phyloP scores from a whole-genome alignment of 345 rosid species.

The Corymbia maculata region DNA sequence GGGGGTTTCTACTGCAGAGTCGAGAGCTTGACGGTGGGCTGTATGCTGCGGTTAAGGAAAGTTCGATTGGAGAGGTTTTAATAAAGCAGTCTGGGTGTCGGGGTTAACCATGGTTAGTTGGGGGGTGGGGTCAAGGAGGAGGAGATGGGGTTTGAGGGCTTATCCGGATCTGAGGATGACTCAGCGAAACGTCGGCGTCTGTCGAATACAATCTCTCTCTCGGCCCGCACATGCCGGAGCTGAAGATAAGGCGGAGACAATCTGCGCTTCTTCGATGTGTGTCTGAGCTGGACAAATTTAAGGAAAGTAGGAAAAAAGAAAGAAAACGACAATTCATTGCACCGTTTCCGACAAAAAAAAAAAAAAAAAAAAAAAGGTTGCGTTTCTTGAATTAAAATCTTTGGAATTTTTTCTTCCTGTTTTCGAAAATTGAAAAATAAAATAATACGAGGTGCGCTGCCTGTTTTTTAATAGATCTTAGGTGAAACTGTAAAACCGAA shows the following conservation, averaged over 20 bases:
- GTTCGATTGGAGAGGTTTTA: accelerated
- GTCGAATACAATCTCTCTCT: neutral
- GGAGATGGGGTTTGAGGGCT: neutral
- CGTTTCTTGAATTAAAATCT: neutral
- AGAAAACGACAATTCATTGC: neutral
- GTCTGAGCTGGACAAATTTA: neutral
- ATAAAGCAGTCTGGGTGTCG: neutral
- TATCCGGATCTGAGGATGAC: neutral
- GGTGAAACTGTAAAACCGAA: neutral
- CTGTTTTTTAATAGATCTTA: neutral
- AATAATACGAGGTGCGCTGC: accelerated
- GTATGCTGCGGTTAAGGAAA: neutral
- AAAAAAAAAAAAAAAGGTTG: too few relatives aligned
- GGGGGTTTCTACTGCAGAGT: neutral
- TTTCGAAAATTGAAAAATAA: neutral
- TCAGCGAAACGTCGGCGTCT: neutral
- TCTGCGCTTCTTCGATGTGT: neutral
- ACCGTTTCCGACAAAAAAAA: neutral
- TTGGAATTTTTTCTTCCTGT: neutral
- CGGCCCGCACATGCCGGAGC: neutral
- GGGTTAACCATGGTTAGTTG: neutral
- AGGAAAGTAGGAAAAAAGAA: neutral
- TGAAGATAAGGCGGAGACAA: neutral
- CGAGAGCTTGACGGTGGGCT: neutral
- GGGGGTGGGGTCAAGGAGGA: neutral